phyloP scores from a whole-genome alignment of 257 asterid genomes.

The Ligustrum vulgare region DNA sequence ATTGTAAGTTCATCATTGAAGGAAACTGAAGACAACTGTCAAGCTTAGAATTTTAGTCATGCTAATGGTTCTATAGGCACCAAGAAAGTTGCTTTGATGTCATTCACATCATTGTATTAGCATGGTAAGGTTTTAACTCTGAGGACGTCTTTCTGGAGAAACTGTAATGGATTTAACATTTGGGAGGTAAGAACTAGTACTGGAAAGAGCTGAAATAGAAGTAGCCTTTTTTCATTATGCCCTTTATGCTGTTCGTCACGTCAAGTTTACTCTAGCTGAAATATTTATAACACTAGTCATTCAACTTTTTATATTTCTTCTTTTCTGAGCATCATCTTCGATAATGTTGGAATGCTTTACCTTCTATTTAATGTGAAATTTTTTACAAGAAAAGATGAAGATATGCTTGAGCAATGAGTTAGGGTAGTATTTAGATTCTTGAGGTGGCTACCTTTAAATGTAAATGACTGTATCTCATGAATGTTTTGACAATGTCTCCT shows the following conservation, averaged over 20 bases:
- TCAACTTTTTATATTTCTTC: background rate
- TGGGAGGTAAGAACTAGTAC: background rate
- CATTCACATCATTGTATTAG: conserved; percentile 13
- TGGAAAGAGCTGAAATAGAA: background rate
- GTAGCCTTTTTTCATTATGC: background rate
- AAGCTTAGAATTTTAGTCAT: background rate
- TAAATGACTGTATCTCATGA: background rate
- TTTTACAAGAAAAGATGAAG: conserved; percentile 2
- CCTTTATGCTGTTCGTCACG: background rate
- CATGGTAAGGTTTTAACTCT: conserved; percentile 15
- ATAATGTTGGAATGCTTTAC: background rate
- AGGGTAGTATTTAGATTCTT: background rate
- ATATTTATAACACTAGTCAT: background rate
- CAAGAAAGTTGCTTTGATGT: background rate
- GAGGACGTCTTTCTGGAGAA: background rate
- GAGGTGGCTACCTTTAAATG: background rate
- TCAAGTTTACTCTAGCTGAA: background rate
- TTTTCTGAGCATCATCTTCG: background rate
- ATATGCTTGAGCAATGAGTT: background rate
- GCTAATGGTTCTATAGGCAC: background rate
- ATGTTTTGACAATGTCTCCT: background rate
- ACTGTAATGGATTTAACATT: background rate
- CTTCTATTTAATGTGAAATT: conserved; percentile 5
- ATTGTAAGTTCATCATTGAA: conserved; percentile 3
- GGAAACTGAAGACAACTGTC: background rate